phyloP scores from a whole-genome alignment of 1,284 basidiomycete species.

The Rhodofomes roseus region DNA sequence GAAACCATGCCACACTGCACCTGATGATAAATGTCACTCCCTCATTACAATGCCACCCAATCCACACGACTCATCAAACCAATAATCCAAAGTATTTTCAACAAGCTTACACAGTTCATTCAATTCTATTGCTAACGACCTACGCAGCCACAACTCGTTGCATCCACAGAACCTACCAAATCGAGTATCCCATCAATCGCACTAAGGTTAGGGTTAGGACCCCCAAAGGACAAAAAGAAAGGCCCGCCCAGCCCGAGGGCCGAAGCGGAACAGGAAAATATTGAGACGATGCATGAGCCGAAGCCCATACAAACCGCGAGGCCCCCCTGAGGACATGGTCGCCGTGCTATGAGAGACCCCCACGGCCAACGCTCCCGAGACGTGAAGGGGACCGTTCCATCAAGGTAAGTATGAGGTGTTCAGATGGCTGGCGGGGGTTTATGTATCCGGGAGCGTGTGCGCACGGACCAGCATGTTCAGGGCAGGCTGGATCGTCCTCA shows the following conservation, averaged over 20 bases:
- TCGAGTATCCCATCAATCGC: background rate
- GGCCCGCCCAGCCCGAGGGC: slow-evolving; percentile 41
- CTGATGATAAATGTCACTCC: no score
- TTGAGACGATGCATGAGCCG: slow-evolving; percentile 66
- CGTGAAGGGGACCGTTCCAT: slow-evolving; percentile 36
- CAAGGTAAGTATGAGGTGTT: slow-evolving; percentile 37
- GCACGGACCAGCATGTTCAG: slow-evolving; percentile 9
- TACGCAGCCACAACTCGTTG: no score
- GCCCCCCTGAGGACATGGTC: slow-evolving; percentile 53
- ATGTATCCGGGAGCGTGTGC: background rate
- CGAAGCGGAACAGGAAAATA: slow-evolving; percentile 65
- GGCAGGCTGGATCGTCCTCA: slow-evolving; percentile 1
- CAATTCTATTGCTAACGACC: no score
- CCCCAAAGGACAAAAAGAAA: slow-evolving; percentile 1
- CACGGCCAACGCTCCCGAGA: slow-evolving; percentile 40
- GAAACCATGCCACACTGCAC: no score
- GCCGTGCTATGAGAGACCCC: slow-evolving; percentile 64
- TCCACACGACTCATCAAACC: no score
- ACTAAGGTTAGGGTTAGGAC: slow-evolving; percentile 9
- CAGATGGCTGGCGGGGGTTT: background rate
- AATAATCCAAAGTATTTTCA: no score
- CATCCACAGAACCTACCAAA: background rate
- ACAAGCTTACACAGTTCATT: no score
- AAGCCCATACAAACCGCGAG: slow-evolving; percentile 60
- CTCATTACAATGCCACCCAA: no score